A percentile compares a stretch with the other conserved stretches of the same genome.
phyloP scores from a whole-genome alignment of 192 early-diverging fungal genomes.

The Gaertneriomyces semiglobifer region DNA sequence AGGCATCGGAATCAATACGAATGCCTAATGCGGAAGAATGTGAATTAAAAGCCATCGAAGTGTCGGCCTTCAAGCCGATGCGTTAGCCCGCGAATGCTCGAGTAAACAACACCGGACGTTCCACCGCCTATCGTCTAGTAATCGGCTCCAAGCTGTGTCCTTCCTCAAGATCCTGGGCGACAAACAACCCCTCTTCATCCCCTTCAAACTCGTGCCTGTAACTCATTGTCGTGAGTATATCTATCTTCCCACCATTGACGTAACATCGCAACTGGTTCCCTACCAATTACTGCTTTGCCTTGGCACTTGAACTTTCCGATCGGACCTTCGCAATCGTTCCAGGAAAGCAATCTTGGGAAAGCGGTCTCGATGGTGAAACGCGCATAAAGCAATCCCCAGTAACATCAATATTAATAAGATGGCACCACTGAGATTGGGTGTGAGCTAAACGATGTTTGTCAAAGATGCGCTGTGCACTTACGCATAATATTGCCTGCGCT shows the following conservation, averaged over 20 bases:
- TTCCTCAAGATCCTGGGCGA: slow-evolving; percentile 21
- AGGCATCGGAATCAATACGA: too few species aligned
- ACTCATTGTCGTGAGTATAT: not conserved
- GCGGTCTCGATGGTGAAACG: too few species aligned
- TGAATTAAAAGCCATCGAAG: too few species aligned
- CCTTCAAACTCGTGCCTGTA: slow-evolving; percentile 23
- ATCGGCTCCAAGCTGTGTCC: slow-evolving; percentile 4
- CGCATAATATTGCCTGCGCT: slow-evolving; percentile 24
- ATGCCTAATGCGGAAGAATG: too few species aligned
- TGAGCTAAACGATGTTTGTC: too few species aligned
- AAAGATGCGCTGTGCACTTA: not conserved
- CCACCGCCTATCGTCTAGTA: not conserved
- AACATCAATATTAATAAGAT: not conserved
- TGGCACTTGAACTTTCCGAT: not conserved
- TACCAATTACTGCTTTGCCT: slow-evolving; percentile 8
- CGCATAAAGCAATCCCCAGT: too few species aligned
- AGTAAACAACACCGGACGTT: not conserved
- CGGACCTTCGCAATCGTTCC: too few species aligned
- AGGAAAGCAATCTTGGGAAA: too few species aligned
- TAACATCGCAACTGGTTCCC: not conserved
- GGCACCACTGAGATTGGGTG: not conserved
- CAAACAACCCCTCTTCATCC: slow-evolving; percentile 31
- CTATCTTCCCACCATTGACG: not conserved
- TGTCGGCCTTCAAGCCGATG: too few species aligned
- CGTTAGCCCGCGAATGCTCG: too few species aligned